These are phyloP conservation scores for Pseudoscleropodium purum DNA, from an alignment of 225 moss, liverwort and hornwort species.

Conservation along the genomic window DNA sequence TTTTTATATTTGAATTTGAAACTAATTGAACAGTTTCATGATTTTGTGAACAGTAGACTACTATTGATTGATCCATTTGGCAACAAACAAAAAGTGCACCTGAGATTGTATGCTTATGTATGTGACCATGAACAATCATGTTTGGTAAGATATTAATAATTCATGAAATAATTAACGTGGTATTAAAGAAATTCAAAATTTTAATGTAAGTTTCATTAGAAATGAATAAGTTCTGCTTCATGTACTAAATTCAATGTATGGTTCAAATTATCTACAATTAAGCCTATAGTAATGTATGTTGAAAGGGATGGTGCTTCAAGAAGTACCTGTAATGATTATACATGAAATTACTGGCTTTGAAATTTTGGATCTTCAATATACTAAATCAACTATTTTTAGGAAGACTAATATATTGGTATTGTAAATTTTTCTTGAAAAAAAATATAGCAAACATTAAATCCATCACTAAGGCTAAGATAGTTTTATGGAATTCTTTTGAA, in stretches of 20 bases:
- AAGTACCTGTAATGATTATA: background rate
- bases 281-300: fast-evolving
- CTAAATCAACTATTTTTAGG: fast-evolving
- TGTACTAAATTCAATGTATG: background rate
- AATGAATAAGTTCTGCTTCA: too few relatives aligned
- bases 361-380: too few relatives aligned
- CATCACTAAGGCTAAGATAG: fast-evolving
- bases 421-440: fast-evolving
- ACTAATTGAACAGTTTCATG: background rate
- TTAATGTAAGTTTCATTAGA: fast-evolving
- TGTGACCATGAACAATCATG: background rate
- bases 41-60: background rate
- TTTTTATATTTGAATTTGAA: background rate
- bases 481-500: fast-evolving
- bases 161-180: fast-evolving
- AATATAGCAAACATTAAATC: background rate
- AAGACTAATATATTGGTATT: background rate
- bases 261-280: fast-evolving
- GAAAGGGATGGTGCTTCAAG: fast-evolving
- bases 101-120: background rate
- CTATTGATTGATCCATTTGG: background rate
- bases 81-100: background rate
- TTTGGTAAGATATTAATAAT: background rate
- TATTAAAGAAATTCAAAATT: too few relatives aligned
- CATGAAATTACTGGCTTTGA: background rate